Evolutionary conservation across 2,329 filamentous ascomycete species (phyloP), one percentile per base, ranked within the genome.

Genomic region (Sordariomycetes sp.): DNA sequence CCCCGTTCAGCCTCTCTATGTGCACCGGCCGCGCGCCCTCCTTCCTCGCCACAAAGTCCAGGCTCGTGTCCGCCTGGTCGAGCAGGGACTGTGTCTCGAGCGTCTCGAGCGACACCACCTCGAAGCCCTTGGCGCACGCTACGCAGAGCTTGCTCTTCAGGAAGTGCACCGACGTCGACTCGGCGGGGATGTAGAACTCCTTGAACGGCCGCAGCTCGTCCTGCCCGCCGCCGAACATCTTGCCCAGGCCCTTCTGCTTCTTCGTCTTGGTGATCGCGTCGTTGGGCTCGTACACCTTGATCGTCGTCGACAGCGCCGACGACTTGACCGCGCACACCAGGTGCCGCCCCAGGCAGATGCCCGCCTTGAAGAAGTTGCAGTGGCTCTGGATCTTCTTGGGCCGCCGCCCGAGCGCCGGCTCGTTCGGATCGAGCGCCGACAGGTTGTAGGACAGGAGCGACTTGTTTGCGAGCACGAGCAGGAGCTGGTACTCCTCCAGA

Each of bases 221-320:
- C 70, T 97, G 92, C 10, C 91, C 90, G 56, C 78, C 86, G 61
- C 90, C 90, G 74, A 99, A 93, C 86, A 99, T 96, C 75, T 95
- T 96, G 64, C 89, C 87, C 60, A 99, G 86, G 20, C 94, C 93
- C 67, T 92, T 94, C 70, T 96, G 95, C 76, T 95, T 97, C 77
- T 94, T 95, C 60, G 89, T 90, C 76, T 92, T 94, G 58, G 88
- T 87, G 79, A 96, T 88, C 61, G 90, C 88, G 69, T 97, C 94
- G 74, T 96, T 96, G 1, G 94, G 94, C 74, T 99, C 93, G 72
- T 90, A 97, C n/a, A 97, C 94, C 74, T 97, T 97, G 77, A 99
- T 96, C 1, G 93, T 97, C 16, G 90, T 96, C 57, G 90, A 96
- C 35, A 97, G 77, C 3, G 92, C 89, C 20, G 89, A 93, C 48